phyloP scores from a whole-genome alignment of 106 monocot species.

The Narthecium ossifragum region DNA sequence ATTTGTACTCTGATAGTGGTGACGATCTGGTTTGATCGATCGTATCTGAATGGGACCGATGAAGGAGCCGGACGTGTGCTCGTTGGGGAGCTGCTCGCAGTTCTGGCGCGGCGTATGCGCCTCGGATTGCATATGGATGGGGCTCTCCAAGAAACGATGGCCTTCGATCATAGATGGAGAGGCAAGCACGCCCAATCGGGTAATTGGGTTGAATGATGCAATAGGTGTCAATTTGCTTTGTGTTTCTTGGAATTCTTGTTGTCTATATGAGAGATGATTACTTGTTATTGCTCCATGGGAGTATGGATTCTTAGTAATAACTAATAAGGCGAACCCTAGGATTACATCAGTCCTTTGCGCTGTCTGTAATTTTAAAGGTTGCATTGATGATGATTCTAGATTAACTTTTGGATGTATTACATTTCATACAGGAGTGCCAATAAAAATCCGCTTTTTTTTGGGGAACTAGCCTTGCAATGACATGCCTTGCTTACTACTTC shows the following conservation, averaged over 20 bases:
- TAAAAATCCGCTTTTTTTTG: too few relatives aligned
- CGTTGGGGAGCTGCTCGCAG: constrained; percentile 60
- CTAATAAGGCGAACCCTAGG: too few relatives aligned
- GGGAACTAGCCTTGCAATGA: too few relatives aligned
- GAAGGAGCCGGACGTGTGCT: constrained; percentile 64
- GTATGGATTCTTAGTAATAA: not conserved
- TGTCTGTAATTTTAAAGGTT: too few relatives aligned
- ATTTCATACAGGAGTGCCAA: too few relatives aligned
- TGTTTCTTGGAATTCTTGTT: not conserved
- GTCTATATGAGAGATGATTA: not conserved
- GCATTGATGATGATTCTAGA: too few relatives aligned
- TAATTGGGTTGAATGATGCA: not conserved
- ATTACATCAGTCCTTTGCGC: too few relatives aligned
- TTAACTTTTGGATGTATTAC: too few relatives aligned
- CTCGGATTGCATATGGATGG: constrained; percentile 53
- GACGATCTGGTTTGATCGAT: not conserved
- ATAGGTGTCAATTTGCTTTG: not conserved
- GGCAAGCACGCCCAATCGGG: not conserved
- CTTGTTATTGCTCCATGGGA: not conserved
- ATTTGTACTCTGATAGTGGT: not conserved
- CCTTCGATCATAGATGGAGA: constrained; percentile 1
- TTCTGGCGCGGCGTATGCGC: constrained; percentile 55
- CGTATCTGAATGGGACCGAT: too few relatives aligned
- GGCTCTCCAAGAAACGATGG: constrained; percentile 54
- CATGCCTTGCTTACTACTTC: too few relatives aligned